phyloP scores from a whole-genome alignment of 805 yeast species.

The Candida qinlingensis region DNA sequence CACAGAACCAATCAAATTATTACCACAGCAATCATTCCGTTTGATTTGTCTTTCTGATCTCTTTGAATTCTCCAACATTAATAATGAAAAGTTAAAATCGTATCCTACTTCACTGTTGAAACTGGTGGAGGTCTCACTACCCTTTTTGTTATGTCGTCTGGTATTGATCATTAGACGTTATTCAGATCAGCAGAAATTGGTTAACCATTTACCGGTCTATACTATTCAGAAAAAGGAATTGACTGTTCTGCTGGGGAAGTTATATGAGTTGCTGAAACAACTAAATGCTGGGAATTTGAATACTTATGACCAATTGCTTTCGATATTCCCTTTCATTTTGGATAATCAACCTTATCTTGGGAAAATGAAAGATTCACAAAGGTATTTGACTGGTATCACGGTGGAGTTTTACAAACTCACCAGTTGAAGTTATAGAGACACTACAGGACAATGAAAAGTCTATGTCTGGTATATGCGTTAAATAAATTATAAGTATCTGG shows the following conservation, averaged over 20 bases:
- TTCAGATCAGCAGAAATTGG: constrained; percentile 54
- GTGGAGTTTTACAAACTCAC: constrained; percentile 21
- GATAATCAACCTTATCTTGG: constrained; percentile 21
- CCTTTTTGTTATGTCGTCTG: constrained; percentile 51
- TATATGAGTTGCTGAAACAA: constrained; percentile 26
- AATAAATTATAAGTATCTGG: not conserved
- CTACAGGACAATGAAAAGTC: not conserved
- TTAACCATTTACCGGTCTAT: constrained; percentile 61
- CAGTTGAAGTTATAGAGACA: constrained; percentile 4
- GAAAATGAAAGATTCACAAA: constrained; percentile 10
- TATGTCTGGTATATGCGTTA: not conserved
- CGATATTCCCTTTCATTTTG: constrained; percentile 21
- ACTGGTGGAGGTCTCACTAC: constrained; percentile 29
- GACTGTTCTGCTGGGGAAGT: constrained; percentile 38
- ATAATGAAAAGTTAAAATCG: constrained; percentile 22
- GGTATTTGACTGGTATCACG: constrained; percentile 18
- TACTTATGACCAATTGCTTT: constrained; percentile 9
- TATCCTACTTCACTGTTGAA: not conserved
- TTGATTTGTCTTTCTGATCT: constrained; percentile 52
- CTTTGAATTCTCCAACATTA: constrained; percentile 28
- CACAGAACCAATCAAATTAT: constrained; percentile 42
- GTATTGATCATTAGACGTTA: constrained; percentile 59
- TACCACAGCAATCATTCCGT: constrained; percentile 45
- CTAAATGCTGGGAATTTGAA: not conserved
- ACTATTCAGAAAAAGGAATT: constrained; percentile 62